Conservation (phyloP, 345 rosid species). For the Ricinus communis region DNA sequence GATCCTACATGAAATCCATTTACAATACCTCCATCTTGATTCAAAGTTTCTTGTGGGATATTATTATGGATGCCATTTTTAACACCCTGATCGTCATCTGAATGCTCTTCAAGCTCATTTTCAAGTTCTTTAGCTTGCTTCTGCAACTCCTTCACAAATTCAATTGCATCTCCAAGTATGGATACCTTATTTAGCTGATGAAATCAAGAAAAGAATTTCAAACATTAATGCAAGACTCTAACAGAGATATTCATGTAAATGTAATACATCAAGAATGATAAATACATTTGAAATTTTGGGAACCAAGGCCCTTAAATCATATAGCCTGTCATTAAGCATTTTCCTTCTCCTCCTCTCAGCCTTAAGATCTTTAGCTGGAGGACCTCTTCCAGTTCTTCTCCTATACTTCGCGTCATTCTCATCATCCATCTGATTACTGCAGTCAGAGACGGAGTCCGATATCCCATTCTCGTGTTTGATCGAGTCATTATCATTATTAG, state of each 20-base stretch:
- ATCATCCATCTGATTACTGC: slow-evolving; percentile 77
- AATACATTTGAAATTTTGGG: slow-evolving; percentile 77
- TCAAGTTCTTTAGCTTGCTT: slow-evolving; percentile 73
- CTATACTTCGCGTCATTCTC: slow-evolving; percentile 53
- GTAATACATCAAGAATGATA: too few species aligned
- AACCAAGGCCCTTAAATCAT: slow-evolving; percentile 72
- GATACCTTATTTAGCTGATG: slow-evolving; percentile 82
- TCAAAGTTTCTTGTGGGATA: slow-evolving; percentile 32
- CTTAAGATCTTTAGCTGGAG: slow-evolving; percentile 70
- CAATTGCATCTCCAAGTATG: slow-evolving; percentile 87
- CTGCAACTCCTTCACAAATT: slow-evolving; percentile 77
- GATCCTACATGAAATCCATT: slow-evolving; percentile 38
- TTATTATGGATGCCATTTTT: slow-evolving; percentile 31
- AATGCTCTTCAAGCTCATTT: slow-evolving; percentile 80
- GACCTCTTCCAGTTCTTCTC: slow-evolving; percentile 50
- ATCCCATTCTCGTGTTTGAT: slow-evolving; percentile 50
- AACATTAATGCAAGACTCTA: too few species aligned
- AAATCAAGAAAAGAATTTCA: neutral
- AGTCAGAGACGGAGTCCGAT: slow-evolving; percentile 64
- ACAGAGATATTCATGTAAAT: too few species aligned
- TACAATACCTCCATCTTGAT: slow-evolving; percentile 37
- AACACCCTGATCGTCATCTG: slow-evolving; percentile 53
- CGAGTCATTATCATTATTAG: slow-evolving; percentile 37
- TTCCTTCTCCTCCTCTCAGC: slow-evolving; percentile 94
- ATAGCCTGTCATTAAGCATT: slow-evolving; percentile 87